Evolutionary conservation across 306 rosid genomes (phyloP), one percentile per base, ranked within the genome.

Genomic region (Fagus sylvatica): DNA sequence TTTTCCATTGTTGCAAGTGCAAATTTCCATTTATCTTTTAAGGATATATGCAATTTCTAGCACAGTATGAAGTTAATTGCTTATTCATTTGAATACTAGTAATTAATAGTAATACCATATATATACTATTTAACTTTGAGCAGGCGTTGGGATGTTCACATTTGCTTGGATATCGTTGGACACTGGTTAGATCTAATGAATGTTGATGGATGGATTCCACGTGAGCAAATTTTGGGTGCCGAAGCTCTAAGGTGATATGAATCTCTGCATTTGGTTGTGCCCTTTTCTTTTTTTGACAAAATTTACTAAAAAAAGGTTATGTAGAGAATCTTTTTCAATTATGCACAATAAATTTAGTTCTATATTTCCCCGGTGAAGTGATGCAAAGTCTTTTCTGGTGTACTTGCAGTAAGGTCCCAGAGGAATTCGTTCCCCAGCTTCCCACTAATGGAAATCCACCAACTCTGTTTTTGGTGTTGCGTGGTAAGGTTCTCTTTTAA

Each of bases 131-230:
- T 55, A 60, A 80, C 57, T 42, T 77, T 72, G 85, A 86, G 74
- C 89, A 95, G 98, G 97, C 98, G 89, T 34, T 95, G 98, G 98
- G 98, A 95, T 93, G 72, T 87, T 75, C 91, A 53, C 74, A 88
- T 95, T 79, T 88, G 90, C 54, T 78, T 94, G 91, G 98, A 94
- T 84, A 83, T 94, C 66, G 80, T 94, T 82, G 97, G 98, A 71
- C 96, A 92, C 83, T 94, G 99, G 99, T 82, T 95, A 79, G 99
- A 95, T 88, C 86, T 95, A 61, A 88, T 95, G 90, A 95, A 95
- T 46, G 13, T 90, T 71, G 99, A 95, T 86, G 99, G 99, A 84
- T 95, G 99, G 99, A 95, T 95, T 86, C 99, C 99, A 32, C 98
- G 98, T 62, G 99, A 95, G 78, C 99, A 95, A 87, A 93, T 95